Conservation (phyloP, 352 stramenopile genomes). For the Phytopythium chamaehyphon region DNA sequence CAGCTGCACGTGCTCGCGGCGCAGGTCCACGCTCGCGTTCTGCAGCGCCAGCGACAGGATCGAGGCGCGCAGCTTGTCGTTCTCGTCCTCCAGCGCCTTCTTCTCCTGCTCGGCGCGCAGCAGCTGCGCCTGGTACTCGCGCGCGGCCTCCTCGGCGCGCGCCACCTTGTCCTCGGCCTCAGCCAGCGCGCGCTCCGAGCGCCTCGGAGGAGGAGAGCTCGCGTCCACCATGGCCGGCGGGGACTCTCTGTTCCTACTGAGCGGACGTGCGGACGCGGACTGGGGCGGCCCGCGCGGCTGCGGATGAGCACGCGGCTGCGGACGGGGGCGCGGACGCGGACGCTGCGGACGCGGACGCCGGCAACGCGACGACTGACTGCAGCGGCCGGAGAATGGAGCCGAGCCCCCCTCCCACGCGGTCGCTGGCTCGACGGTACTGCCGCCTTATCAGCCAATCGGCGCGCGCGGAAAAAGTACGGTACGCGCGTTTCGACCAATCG, state of each 20-base stretch:
- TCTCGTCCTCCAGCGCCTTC: conserved; percentile 71
- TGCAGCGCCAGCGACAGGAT: conserved; percentile 75
- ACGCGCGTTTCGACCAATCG: too few species aligned
- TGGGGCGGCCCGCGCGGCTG: neutral
- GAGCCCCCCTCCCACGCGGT: neutral
- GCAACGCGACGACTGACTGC: conserved; percentile 5
- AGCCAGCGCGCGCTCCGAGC: conserved; percentile 61
- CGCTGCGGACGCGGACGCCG: neutral
- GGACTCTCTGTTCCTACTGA: too few species aligned
- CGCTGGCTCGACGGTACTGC: conserved; percentile 2
- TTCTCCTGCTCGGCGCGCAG: conserved; percentile 59
- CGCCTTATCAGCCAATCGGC: too few species aligned
- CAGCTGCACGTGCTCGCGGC: conserved; percentile 78
- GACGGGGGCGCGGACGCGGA: neutral
- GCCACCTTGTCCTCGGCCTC: conserved; percentile 72
- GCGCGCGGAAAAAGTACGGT: too few species aligned
- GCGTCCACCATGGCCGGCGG: conserved; percentile 14
- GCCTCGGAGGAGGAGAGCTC: conserved; percentile 40
- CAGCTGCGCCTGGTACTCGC: conserved; percentile 50
- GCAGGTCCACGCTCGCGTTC: conserved; percentile 73
- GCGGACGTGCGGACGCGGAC: neutral
- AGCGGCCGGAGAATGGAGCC: neutral
- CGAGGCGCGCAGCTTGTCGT: conserved; percentile 73
- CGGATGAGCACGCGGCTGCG: neutral
- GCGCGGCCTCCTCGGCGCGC: conserved; percentile 60